Conservation (phyloP, 192 early-diverging fungal species). For the Linnemannia elongata region DNA sequence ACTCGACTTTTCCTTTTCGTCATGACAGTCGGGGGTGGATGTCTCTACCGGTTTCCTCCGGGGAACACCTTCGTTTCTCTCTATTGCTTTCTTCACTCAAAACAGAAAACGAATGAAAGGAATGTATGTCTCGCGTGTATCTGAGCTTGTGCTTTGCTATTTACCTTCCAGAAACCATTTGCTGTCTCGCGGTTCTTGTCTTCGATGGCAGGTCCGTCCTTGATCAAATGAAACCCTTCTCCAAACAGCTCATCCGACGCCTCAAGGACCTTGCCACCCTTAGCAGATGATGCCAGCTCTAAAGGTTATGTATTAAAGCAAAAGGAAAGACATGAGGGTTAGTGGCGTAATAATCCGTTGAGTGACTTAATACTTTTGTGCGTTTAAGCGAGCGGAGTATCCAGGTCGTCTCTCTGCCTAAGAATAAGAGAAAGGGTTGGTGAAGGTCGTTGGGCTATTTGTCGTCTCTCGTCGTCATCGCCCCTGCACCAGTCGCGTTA, state of each 20-base stretch:
- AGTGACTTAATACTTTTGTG: neutral
- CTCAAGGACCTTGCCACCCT: constrained; percentile 83
- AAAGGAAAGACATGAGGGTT: neutral
- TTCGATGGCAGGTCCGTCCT: constrained; percentile 76
- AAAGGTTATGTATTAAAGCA: constrained; percentile 4
- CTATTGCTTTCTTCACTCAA: neutral
- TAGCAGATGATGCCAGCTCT: constrained; percentile 81
- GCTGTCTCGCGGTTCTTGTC: constrained; percentile 68
- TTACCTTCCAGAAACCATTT: constrained; percentile 63
- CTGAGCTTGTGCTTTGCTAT: neutral
- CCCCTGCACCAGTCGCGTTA: neutral
- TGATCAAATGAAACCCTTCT: constrained; percentile 84
- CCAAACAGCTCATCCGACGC: constrained; percentile 96
- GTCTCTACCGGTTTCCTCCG: constrained; percentile 1
- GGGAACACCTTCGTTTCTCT: neutral
- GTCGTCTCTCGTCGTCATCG: neutral
- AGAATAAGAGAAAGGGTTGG: neutral
- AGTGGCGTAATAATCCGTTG: neutral
- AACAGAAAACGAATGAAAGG: constrained; percentile 43
- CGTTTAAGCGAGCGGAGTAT: neutral
- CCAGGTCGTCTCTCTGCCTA: neutral
- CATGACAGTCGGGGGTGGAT: neutral
- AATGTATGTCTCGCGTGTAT: neutral
- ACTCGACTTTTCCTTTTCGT: neutral
- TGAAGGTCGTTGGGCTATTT: neutral